Percentiles rank a stretch among this genome's conserved stretches.
These are phyloP conservation scores for Kodamaea hsintzibuensis DNA, from an alignment of 805 yeast genomes.

Conservation along the genomic window DNA sequence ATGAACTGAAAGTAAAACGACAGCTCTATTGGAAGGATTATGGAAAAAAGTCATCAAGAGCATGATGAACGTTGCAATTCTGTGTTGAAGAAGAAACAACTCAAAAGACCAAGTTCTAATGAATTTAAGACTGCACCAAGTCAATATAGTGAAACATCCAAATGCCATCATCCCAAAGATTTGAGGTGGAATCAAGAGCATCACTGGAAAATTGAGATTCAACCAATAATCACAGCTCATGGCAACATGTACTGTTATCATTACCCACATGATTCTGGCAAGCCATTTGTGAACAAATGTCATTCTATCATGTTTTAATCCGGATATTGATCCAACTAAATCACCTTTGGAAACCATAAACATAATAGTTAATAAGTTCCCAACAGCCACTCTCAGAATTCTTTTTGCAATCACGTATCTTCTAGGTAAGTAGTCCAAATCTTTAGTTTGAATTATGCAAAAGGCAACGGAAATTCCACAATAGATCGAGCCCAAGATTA, in stretches of 20 bases:
- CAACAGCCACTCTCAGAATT: constrained; percentile 40
- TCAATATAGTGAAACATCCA: constrained; percentile 35
- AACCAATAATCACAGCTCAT: constrained; percentile 43
- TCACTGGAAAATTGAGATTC: constrained; percentile 33
- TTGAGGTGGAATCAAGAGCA: constrained; percentile 49
- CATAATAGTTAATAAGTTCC: constrained; percentile 40
- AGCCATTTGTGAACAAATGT: constrained; percentile 46
- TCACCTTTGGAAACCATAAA: constrained; percentile 41
- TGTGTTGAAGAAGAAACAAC: constrained; percentile 44
- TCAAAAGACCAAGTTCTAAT: constrained; percentile 44
- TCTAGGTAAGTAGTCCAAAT: constrained; percentile 40
- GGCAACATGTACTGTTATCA: constrained; percentile 38
- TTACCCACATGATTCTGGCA: constrained; percentile 39
- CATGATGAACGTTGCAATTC: constrained; percentile 43
- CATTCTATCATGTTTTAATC: constrained; percentile 42
- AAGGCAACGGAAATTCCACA: constrained; percentile 31
- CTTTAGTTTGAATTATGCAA: constrained; percentile 32
- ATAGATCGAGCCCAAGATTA: constrained; percentile 28
- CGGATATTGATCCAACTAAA: constrained; percentile 38
- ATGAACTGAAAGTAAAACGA: constrained; percentile 44
- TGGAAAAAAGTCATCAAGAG: constrained; percentile 44
- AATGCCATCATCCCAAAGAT: constrained; percentile 51
- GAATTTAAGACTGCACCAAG: constrained; percentile 35
- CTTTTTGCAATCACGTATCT: constrained; percentile 45
- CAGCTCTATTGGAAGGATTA: constrained; percentile 33